Base-by-base conservation (phyloP, 768 basidiomycete genomes). In the Butyriboletus loyo region DNA sequence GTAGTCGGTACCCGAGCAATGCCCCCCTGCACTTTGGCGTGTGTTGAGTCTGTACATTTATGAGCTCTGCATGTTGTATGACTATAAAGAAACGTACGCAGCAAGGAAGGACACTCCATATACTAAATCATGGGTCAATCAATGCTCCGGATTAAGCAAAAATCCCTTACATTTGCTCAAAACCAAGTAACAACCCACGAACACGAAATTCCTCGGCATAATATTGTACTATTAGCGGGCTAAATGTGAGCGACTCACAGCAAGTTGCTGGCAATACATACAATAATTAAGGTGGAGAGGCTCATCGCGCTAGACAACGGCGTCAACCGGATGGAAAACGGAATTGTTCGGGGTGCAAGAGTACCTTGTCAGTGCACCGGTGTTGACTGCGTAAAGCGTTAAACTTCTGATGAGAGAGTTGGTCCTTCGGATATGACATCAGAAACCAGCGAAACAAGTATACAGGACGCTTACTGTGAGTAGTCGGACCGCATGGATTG, bases 81-180 rank as follows among this genome's bases (percentile, higher is more conserved):
- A n/a, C 2, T 2, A 22, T n/a, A 36, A 19, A 38, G 31, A 38
- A 5, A 69, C 80, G 46, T 61, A 84, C 82, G 85, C 82, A 35
- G 85, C 83, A 63, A 86, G 71, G 66, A 84, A 76, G n/a, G 84
- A 85, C 45, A 82, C 78, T 0, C 77, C 80, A 55, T 85, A 83
- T n/a, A 85, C 83, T 84, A 50, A 30, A 43, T 27, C 11, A 52
- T 27, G 43, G 27, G 45, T 40, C 42, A 54, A 42, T 47, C 34
- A 37, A 27, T 15, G 55, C 17, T 24, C 24, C 7, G n/a, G 38
- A 17, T 39, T 19, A 15, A n/a, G 39, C n/a, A 32, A 41, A 7
- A 24, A 24, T 35, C 3, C 66, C 84, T 57, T 62, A 85, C 85
- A 58, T 72, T 87, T 88, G 65, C 80, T 83, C 32, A 87, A 66